Conservation (phyloP, 306 rosid genomes). For the Cicer cuneatum region DNA sequence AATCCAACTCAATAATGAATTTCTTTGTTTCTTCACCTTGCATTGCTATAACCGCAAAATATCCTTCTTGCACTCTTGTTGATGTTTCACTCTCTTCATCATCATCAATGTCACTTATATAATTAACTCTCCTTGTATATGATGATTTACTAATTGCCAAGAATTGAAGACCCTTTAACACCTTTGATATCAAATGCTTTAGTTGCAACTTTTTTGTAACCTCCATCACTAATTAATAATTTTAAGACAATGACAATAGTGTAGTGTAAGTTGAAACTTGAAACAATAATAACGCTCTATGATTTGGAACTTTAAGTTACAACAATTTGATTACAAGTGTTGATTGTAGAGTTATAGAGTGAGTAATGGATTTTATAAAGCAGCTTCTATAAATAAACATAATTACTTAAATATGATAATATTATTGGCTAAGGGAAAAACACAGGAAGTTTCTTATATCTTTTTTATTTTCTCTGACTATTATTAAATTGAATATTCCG, state of each 20-base stretch:
- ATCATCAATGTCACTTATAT: conserved; percentile 16
- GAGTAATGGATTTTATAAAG: conserved; percentile 28
- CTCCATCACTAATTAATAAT: neutral
- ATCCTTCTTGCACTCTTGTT: conserved; percentile 57
- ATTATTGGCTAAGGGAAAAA: conserved; percentile 23
- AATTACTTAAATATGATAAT: too few relatives aligned
- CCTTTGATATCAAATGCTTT: conserved; percentile 52
- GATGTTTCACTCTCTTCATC: conserved; percentile 34
- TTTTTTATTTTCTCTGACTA: neutral
- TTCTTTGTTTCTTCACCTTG: conserved; percentile 66
- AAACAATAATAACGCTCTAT: neutral
- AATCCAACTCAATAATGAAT: conserved; percentile 63
- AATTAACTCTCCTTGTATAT: conserved; percentile 18
- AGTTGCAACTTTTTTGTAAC: conserved; percentile 46
- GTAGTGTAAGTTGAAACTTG: too few relatives aligned
- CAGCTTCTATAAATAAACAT: too few relatives aligned
- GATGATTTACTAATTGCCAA: conserved; percentile 34
- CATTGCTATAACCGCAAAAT: conserved; percentile 69
- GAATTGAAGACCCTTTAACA: conserved; percentile 47
- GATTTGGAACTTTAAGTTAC: neutral
- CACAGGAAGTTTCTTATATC: conserved; percentile 41
- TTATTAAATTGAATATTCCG: conserved; percentile 14
- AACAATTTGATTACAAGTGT: neutral
- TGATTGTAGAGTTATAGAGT: conserved; percentile 1
- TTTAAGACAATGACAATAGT: conserved; percentile 23